Conservation (phyloP, 164 flowering plant genomes). For the Annona cherimola region DNA sequence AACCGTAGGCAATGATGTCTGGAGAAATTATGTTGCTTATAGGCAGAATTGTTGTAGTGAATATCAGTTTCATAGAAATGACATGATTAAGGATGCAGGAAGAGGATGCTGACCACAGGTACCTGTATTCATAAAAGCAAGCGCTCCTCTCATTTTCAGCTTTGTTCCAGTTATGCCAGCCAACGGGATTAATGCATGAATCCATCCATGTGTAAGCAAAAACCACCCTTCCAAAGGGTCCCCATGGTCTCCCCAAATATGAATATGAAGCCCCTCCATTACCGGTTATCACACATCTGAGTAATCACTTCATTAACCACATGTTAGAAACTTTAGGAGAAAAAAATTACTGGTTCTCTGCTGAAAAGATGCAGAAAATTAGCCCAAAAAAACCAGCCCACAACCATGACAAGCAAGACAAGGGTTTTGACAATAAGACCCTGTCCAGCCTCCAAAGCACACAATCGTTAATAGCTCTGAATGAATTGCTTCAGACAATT, state of each 20-base stretch:
- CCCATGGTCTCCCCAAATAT: constrained; percentile 96
- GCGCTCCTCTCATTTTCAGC: constrained; percentile 85
- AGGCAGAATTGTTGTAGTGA: neutral
- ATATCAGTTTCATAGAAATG: neutral
- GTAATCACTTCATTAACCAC: constrained; percentile 4
- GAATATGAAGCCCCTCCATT: constrained; percentile 62
- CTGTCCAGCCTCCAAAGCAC: neutral
- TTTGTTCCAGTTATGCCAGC: constrained; percentile 96
- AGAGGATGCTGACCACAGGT: constrained; percentile 2
- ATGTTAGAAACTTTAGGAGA: neutral
- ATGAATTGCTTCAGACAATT: neutral
- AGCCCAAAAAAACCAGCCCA: neutral
- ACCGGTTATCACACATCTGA: constrained; percentile 93
- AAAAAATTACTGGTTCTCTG: neutral
- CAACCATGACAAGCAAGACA: no score
- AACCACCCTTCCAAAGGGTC: constrained; percentile 92
- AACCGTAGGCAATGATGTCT: no score
- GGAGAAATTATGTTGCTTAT: no score
- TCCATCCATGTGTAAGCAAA: constrained; percentile 85
- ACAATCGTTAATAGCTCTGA: neutral
- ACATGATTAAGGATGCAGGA: neutral
- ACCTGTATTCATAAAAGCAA: constrained; percentile 98
- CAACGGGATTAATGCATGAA: constrained; percentile 60
- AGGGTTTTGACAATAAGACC: neutral
- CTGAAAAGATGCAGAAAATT: neutral